Conservation (phyloP, 2,329 filamentous ascomycete species). For the Penicillium sp. region DNA sequence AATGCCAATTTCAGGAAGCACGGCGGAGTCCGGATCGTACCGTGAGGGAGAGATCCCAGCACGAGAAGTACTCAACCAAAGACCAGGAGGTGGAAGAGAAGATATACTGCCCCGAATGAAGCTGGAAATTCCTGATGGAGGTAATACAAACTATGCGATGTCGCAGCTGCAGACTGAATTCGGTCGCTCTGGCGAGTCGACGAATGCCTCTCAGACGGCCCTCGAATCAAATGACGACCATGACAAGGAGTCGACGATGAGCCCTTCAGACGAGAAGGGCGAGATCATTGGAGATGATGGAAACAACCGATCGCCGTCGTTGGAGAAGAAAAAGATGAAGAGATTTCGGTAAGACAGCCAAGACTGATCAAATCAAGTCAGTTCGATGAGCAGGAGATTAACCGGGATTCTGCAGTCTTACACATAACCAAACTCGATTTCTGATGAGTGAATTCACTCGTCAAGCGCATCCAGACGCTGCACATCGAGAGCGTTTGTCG, state of each 20-base stretch:
- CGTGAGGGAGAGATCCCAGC: constrained; percentile 26
- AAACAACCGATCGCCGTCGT: constrained; percentile 30
- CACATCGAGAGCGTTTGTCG: constrained; percentile 83
- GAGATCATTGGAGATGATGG: constrained; percentile 35
- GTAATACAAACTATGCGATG: constrained; percentile 23
- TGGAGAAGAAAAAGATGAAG: constrained; percentile 50
- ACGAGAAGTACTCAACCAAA: constrained; percentile 21
- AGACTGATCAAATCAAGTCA: not conserved
- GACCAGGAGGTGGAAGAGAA: constrained; percentile 22
- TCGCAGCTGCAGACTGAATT: constrained; percentile 22
- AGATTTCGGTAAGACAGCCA: constrained; percentile 42
- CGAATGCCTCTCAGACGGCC: constrained; percentile 17
- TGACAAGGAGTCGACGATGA: constrained; percentile 28
- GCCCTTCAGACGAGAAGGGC: constrained; percentile 36
- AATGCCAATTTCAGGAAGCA: constrained; percentile 11
- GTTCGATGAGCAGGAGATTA: not conserved
- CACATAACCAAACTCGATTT: constrained; percentile 95
- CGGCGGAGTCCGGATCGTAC: constrained; percentile 21
- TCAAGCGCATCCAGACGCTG: constrained; percentile 90
- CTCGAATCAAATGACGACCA: constrained; percentile 23
- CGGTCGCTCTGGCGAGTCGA: constrained; percentile 19
- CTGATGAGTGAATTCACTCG: constrained; percentile 96
- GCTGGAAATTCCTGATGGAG: constrained; percentile 32
- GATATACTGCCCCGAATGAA: constrained; percentile 30
- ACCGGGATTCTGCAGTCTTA: constrained; percentile 64